Percentiles rank a stretch among this genome's conserved stretches.
These are phyloP conservation scores for Tausonia pullulans DNA, from an alignment of 1,284 basidiomycete genomes.

Conservation along the genomic window DNA sequence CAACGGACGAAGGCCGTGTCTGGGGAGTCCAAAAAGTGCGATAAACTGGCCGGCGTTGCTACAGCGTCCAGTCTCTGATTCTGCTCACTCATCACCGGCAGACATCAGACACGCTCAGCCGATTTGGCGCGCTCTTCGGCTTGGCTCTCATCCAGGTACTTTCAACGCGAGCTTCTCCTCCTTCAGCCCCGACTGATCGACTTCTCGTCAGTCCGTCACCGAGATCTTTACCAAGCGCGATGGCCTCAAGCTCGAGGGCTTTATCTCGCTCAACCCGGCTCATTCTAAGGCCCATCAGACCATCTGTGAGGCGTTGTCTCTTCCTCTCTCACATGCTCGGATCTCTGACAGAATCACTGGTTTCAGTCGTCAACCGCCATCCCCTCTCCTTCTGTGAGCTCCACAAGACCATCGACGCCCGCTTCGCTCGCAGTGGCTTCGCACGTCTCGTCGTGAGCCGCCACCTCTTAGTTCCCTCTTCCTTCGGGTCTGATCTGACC, in stretches of 20 bases:
- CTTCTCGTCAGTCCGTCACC: constrained; percentile 46
- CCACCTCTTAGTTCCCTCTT: neutral
- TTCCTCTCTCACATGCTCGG: neutral
- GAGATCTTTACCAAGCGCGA: constrained; percentile 42
- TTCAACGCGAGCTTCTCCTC: neutral
- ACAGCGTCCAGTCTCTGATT: no score
- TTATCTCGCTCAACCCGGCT: constrained; percentile 65
- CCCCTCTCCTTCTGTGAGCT: constrained; percentile 56
- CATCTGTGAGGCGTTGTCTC: constrained; percentile 48
- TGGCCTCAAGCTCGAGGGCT: constrained; percentile 55
- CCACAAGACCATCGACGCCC: constrained; percentile 53
- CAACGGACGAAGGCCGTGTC: constrained; percentile 33
- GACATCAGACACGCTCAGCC: constrained; percentile 50
- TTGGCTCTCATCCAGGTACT: constrained; percentile 40
- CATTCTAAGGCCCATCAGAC: constrained; percentile 72
- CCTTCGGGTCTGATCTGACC: neutral
- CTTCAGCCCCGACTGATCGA: neutral
- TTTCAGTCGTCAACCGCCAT: constrained; percentile 68
- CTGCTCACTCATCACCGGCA: constrained; percentile 25
- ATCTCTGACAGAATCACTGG: neutral
- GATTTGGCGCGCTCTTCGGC: constrained; percentile 59
- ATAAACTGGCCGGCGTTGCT: neutral
- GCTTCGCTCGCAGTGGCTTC: constrained; percentile 58
- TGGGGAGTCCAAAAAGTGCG: constrained; percentile 54
- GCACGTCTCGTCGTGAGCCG: constrained; percentile 46